Evolutionary conservation across 2,329 filamentous ascomycete species (phyloP).

Genomic region (Tricladium varicosporioides): DNA sequence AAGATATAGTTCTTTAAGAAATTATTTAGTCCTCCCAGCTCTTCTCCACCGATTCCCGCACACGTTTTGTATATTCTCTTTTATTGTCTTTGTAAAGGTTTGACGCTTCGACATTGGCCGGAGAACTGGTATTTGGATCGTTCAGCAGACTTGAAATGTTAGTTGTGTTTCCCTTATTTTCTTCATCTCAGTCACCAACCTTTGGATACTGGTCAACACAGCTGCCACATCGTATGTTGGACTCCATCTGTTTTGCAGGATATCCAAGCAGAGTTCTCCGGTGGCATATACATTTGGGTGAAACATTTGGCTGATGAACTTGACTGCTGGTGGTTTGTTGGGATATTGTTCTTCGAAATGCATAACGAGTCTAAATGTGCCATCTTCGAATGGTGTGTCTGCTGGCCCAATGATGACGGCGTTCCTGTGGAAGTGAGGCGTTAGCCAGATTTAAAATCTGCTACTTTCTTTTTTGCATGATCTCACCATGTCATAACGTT

Average conservation of each 20-base stretch:
- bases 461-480: not conserved
- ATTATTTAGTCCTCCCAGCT: conserved; percentile 89
- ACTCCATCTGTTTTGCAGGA: conserved; percentile 97
- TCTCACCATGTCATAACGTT: conserved; percentile 93
- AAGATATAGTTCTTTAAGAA: not conserved
- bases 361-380: conserved; percentile 96
- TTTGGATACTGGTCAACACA: conserved; percentile 96
- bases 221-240: conserved; percentile 98
- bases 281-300: conserved; percentile 98
- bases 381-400: conserved; percentile 97
- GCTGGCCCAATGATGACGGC: conserved; percentile 96
- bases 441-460: conserved; percentile 9
- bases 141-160: conserved; percentile 72
- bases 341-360: conserved; percentile 99
- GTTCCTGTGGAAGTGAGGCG: conserved; percentile 63
- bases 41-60: conserved; percentile 96
- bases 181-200: conserved; percentile 50
- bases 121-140: conserved; percentile 97
- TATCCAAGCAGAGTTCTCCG: conserved; percentile 93
- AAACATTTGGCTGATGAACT: conserved; percentile 99
- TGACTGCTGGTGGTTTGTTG: conserved; percentile 96
- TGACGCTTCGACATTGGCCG: conserved; percentile 95
- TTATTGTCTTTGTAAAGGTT: conserved; percentile 98
- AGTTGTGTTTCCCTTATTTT: conserved; percentile 22
- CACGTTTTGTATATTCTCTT: conserved; percentile 92